Conservation (phyloP, 1,284 basidiomycete species). For the Porodaedalea pini region DNA sequence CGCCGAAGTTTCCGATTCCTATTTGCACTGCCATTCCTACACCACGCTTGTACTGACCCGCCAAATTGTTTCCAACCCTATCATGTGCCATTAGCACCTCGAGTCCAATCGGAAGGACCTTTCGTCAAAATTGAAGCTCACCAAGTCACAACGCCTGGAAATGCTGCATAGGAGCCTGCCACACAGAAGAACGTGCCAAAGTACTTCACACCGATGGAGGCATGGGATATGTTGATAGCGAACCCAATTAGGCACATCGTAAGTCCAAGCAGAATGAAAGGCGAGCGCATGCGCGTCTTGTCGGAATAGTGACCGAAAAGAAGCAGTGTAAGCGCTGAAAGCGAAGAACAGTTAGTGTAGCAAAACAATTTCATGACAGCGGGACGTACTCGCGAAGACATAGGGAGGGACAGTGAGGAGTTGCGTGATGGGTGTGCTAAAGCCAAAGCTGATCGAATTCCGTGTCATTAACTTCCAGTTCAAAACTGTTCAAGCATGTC, state of each 20-base stretch:
- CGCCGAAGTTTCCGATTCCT: constrained; percentile 55
- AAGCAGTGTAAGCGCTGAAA: constrained; percentile 48
- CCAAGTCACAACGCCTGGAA: constrained; percentile 68
- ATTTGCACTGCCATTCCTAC: constrained; percentile 63
- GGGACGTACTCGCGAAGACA: constrained; percentile 50
- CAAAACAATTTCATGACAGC: neutral
- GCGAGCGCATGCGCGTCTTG: constrained; percentile 49
- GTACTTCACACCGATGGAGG: constrained; percentile 52
- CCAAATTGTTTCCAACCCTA: constrained; percentile 58
- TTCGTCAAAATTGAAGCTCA: constrained; percentile 28
- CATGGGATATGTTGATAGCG: constrained; percentile 58
- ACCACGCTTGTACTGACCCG: constrained; percentile 64
- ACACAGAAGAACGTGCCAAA: constrained; percentile 66
- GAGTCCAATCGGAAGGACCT: neutral
- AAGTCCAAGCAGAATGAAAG: constrained; percentile 57
- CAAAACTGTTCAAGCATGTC: neutral
- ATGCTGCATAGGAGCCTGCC: constrained; percentile 54
- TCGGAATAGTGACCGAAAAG: constrained; percentile 59
- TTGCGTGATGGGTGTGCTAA: constrained; percentile 53
- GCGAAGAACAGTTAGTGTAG: neutral
- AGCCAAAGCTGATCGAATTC: constrained; percentile 46
- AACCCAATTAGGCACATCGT: constrained; percentile 56
- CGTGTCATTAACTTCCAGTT: neutral
- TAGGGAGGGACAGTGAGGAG: constrained; percentile 71
- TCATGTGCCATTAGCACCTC: neutral